Percentiles rank a stretch among this genome's conserved stretches.
Evolutionary conservation across 768 basidiomycete species (phyloP).

Genomic region (Auricularia auricula-judae): DNA sequence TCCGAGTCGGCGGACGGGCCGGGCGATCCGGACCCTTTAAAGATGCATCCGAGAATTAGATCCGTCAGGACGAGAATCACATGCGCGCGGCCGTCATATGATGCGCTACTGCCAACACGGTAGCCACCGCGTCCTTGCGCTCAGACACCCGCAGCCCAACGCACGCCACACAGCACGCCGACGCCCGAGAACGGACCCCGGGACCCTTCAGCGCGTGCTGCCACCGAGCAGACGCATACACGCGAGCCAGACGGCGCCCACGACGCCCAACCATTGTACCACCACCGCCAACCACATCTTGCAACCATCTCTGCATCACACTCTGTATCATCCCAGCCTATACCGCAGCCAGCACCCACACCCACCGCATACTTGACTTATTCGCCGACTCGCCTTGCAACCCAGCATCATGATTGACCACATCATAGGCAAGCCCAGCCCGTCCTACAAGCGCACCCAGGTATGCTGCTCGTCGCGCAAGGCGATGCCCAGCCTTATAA

Average conservation of each 20-base stretch:
- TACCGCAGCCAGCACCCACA: not conserved
- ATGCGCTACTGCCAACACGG: not conserved
- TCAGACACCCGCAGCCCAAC: not conserved
- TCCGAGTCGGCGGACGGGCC: not conserved
- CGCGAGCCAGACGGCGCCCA: too few species aligned
- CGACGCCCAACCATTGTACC: too few species aligned
- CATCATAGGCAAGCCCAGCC: constrained; percentile 74
- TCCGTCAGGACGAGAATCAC: not conserved
- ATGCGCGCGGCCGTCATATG: not conserved
- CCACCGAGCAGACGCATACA: too few species aligned
- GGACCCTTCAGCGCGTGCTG: too few species aligned
- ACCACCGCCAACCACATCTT: too few species aligned
- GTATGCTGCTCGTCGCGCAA: constrained; percentile 24
- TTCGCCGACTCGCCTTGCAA: not conserved
- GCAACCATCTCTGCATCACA: not conserved
- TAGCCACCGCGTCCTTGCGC: not conserved
- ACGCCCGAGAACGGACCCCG: not conserved
- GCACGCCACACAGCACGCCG: not conserved
- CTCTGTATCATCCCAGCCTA: not conserved
- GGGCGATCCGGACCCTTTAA: not conserved
- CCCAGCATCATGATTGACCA: constrained; percentile 79
- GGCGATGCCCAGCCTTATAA: not conserved
- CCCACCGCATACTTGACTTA: not conserved
- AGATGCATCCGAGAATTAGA: not conserved
- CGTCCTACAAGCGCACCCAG: constrained; percentile 84